These are phyloP conservation scores for Alternaria incomplexa DNA, from an alignment of 2,329 filamentous ascomycete species.

Conservation along the genomic window DNA sequence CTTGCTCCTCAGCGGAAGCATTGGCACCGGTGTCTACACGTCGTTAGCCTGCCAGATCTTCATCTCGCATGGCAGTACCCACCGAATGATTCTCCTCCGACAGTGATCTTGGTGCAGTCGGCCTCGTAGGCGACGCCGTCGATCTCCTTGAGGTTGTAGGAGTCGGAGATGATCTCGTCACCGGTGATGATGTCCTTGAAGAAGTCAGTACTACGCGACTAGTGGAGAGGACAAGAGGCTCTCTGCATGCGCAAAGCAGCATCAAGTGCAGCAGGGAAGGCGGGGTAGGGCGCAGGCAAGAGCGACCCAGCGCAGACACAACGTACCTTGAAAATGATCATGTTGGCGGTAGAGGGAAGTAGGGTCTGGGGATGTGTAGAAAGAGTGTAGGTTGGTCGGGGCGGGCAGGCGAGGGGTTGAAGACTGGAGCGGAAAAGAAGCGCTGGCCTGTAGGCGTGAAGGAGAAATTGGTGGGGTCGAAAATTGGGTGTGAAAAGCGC, in stretches of 20 bases:
- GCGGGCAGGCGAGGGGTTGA: slow-evolving; percentile 18
- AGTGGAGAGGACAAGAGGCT: slow-evolving; percentile 1
- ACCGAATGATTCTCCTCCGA: slow-evolving; percentile 77
- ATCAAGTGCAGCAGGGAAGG: slow-evolving; percentile 26
- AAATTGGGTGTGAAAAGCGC: slow-evolving; percentile 22
- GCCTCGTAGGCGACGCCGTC: slow-evolving; percentile 86
- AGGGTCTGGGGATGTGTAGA: slow-evolving; percentile 7
- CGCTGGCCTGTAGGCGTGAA: slow-evolving; percentile 21
- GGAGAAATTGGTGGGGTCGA: slow-evolving; percentile 37
- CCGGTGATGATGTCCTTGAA: slow-evolving; percentile 82
- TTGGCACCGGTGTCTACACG: slow-evolving; percentile 85
- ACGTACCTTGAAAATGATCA: slow-evolving; percentile 66
- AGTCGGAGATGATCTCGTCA: slow-evolving; percentile 98
- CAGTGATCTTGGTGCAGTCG: slow-evolving; percentile 87
- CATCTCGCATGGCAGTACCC: slow-evolving; percentile 38
- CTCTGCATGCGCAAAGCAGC: slow-evolving; percentile 9
- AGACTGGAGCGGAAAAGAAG: slow-evolving; percentile 20
- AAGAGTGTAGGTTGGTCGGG: slow-evolving; percentile 17
- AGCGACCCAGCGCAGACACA: slow-evolving; percentile 15
- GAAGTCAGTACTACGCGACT: slow-evolving; percentile 16
- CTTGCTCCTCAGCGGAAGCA: slow-evolving; percentile 90
- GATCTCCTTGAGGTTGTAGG: slow-evolving; percentile 80
- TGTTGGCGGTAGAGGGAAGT: slow-evolving; percentile 33
- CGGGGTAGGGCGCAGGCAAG: slow-evolving; percentile 35
- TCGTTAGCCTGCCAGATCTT: slow-evolving; percentile 8